Base-by-base conservation (phyloP, 768 basidiomycete species). In the Asterophora parasitica region DNA sequence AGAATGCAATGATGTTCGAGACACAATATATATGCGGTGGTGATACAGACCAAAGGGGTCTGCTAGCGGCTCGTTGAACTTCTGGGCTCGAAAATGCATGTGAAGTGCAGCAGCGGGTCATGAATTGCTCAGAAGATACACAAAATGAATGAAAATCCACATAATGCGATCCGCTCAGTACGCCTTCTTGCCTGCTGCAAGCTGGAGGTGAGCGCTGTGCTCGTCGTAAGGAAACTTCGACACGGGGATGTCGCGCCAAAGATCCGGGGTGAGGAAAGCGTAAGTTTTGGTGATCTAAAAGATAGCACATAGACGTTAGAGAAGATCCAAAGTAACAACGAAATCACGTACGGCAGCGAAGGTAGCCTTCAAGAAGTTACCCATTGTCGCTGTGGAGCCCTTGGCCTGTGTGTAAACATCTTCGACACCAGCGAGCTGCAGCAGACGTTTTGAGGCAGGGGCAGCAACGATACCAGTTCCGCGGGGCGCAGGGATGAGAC, bases 381-480 rank as follows among this genome's bases (percentile, higher is more conserved):
- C 92, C 91, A 93, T 93, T 51, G 96, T 99, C 20, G 95, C 93
- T 38, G 96, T 99, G 57, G 91, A 94, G 64, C 96, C 96, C 74
- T 93, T 95, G 46, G 95, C 85, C 70, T 95, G 92, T 47, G 95
- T 97, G 80, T 99, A 99, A 65, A 82, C 84, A 70, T 99, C 96
- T 74, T 95, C 83, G 54, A 99, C 83, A 79, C 96, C 96, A 63
- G 96, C 96, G 61, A 98, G 80, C 72, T 99, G 95, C 55, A 99
- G 75, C 61, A 99, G 77, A 58, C 95, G 88, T 79, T 95, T 97
- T 56, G 85, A 92, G 38, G 95, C 96, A 34, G 95, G 96, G 42
- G 96, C 96, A 61, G 96, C 96, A 63, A 99, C 96, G 72, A 99
- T 94, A 77, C 95, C 96, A 57, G 96, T 99, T 64, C 96, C 96